A percentile compares a stretch with the other conserved stretches of the same genome.
Evolutionary conservation across 805 yeast genomes (phyloP).

Genomic region (Priceomyces medius): DNA sequence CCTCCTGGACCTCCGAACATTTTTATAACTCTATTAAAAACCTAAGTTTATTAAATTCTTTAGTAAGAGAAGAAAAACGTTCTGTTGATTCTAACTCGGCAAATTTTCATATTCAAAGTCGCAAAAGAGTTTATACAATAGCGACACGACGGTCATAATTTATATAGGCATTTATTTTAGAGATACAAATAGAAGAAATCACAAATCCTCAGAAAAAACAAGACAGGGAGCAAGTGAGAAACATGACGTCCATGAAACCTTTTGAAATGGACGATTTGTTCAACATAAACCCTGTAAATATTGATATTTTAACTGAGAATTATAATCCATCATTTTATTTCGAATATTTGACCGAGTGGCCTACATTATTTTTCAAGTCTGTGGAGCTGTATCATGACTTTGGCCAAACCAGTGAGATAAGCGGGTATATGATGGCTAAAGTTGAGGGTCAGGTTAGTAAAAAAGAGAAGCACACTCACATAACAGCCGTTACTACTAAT

Average conservation of each 20-base stretch:
- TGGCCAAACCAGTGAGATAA: slow-evolving; percentile 24
- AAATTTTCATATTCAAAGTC: background rate
- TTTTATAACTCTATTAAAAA: slow-evolving; percentile 1
- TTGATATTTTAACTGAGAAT: slow-evolving; percentile 91
- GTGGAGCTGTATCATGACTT: slow-evolving; percentile 32
- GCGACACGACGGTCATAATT: background rate
- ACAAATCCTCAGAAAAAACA: no score
- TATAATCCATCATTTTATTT: slow-evolving; percentile 81
- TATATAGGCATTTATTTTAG: no score
- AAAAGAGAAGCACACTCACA: slow-evolving; percentile 93
- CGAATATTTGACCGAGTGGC: slow-evolving; percentile 84
- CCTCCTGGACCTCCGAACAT: slow-evolving; percentile 55
- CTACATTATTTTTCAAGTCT: slow-evolving; percentile 81
- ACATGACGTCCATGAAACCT: slow-evolving; percentile 86
- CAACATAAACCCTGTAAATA: slow-evolving; percentile 67
- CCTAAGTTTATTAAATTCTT: background rate
- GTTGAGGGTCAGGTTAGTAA: slow-evolving; percentile 72
- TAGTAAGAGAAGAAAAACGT: background rate
- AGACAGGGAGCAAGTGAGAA: no score
- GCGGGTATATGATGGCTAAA: slow-evolving; percentile 94
- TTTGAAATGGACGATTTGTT: slow-evolving; percentile 85
- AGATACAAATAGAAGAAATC: no score
- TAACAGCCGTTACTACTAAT: slow-evolving; percentile 91
- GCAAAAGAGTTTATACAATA: background rate
- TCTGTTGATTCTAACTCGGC: background rate